Evolutionary conservation across 129 eudicot genomes (phyloP).

Genomic region (Apium graveolens): DNA sequence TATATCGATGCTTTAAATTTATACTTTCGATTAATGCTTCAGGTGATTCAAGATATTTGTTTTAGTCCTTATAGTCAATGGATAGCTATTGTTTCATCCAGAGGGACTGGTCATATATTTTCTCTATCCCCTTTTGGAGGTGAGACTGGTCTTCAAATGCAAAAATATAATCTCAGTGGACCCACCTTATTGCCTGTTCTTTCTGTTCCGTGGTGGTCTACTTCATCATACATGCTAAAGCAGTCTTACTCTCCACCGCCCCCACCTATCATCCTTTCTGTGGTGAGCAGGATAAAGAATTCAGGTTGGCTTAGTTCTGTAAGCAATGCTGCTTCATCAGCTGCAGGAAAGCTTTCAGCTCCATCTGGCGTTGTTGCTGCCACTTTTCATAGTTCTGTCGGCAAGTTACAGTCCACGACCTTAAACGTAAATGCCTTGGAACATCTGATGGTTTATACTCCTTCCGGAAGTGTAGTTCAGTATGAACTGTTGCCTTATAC

Average conservation of each 20-base stretch:
- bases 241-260: constrained; percentile 58
- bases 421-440: constrained; percentile 37
- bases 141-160: constrained; percentile 59
- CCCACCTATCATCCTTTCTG: constrained; percentile 61
- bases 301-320: constrained; percentile 84
- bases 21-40: constrained; percentile 14
- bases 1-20: constrained; percentile 4
- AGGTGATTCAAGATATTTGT: constrained; percentile 96
- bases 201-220: constrained; percentile 87
- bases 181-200: constrained; percentile 34
- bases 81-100: constrained; percentile 82
- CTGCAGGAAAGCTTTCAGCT: constrained; percentile 56
- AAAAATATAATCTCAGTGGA: constrained; percentile 37
- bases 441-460: constrained; percentile 73
- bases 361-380: constrained; percentile 88
- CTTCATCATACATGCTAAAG: constrained; percentile 48
- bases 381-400: constrained; percentile 48
- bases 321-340: constrained; percentile 77
- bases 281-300: constrained; percentile 73
- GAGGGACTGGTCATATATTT: constrained; percentile 92
- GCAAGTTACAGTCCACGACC: constrained; percentile 21
- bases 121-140: constrained; percentile 88
- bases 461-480: constrained; percentile 78
- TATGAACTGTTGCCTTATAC: constrained; percentile 66
- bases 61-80: constrained; percentile 88